phyloP scores from a whole-genome alignment of 441 rosid species.

The Populus tomentosa region DNA sequence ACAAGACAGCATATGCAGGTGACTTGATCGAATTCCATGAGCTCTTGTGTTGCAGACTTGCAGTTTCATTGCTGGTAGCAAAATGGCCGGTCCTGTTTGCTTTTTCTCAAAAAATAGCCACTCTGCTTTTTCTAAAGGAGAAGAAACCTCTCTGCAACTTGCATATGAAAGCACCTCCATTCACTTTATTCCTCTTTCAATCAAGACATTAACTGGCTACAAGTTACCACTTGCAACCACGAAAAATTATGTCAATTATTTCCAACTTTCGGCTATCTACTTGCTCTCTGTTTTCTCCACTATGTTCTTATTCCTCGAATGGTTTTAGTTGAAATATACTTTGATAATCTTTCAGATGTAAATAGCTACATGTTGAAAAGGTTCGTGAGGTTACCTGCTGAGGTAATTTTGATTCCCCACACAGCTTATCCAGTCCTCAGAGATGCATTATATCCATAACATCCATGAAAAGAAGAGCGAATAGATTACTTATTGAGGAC shows the following conservation, averaged over 20 bases:
- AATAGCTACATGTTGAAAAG: background rate
- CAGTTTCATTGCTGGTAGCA: background rate
- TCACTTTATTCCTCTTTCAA: slow-evolving; percentile 34
- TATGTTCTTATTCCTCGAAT: slow-evolving; percentile 40
- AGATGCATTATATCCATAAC: slow-evolving; percentile 2
- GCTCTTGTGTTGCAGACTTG: background rate
- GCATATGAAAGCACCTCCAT: slow-evolving; percentile 22
- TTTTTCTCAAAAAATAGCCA: slow-evolving; percentile 30
- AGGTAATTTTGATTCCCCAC: slow-evolving; percentile 19
- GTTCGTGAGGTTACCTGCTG: background rate
- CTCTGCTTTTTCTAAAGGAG: slow-evolving; percentile 6
- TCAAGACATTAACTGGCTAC: slow-evolving; percentile 23
- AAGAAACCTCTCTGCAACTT: slow-evolving; percentile 30
- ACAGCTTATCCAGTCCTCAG: slow-evolving; percentile 28
- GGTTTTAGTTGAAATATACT: slow-evolving; percentile 4
- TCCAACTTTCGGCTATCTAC: slow-evolving; percentile 35
- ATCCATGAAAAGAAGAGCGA: background rate
- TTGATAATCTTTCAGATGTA: background rate
- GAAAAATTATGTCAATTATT: slow-evolving; percentile 16
- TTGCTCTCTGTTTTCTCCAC: slow-evolving; percentile 15
- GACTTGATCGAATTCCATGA: background rate
- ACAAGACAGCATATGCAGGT: slow-evolving; percentile 3
- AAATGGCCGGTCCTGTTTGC: slow-evolving; percentile 14
- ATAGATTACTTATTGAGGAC: slow-evolving; percentile 1
- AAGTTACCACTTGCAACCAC: slow-evolving; percentile 9